Conservation (phyloP, 139 green algal genomes). For the Asterochloris erici region DNA sequence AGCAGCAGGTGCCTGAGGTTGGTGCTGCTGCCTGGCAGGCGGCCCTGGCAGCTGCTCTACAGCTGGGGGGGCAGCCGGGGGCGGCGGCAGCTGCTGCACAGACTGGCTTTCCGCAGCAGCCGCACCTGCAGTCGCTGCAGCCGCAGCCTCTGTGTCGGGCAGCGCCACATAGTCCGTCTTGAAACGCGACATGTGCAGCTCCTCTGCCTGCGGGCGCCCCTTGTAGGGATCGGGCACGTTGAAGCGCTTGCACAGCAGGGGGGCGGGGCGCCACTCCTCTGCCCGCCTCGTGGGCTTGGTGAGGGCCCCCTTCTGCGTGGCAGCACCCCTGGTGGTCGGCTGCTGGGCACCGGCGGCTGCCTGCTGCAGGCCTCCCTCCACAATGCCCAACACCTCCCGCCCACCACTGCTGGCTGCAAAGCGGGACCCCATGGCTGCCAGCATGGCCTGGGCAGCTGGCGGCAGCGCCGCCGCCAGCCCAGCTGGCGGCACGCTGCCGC, state of each 20-base stretch:
- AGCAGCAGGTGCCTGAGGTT: not conserved
- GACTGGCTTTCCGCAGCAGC: not conserved
- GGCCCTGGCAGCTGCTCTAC: conserved; percentile 12
- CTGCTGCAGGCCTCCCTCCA: not conserved
- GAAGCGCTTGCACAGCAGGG: conserved; percentile 92
- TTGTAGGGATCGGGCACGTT: conserved; percentile 86
- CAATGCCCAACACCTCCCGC: conserved; percentile 3
- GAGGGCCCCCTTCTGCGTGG: not conserved
- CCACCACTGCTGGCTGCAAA: conserved; percentile 10
- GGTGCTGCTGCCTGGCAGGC: not conserved
- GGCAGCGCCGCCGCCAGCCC: not conserved
- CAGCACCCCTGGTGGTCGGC: not conserved
- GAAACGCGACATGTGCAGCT: conserved; percentile 33
- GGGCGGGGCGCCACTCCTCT: conserved; percentile 83
- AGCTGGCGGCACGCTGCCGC: not conserved
- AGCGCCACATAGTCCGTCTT: conserved; percentile 59
- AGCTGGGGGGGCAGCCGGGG: not conserved
- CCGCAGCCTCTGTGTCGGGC: conserved; percentile 51
- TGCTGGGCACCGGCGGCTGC: too few species aligned
- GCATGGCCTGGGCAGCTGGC: conserved; percentile 5
- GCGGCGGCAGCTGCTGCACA: not conserved
- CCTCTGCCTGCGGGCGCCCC: conserved; percentile 17
- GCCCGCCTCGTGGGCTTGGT: conserved; percentile 32
- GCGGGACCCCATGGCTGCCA: conserved; percentile 8
- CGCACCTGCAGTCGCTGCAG: conserved; percentile 11